phyloP scores from a whole-genome alignment of 768 basidiomycete species.

The Mycena rosella region DNA sequence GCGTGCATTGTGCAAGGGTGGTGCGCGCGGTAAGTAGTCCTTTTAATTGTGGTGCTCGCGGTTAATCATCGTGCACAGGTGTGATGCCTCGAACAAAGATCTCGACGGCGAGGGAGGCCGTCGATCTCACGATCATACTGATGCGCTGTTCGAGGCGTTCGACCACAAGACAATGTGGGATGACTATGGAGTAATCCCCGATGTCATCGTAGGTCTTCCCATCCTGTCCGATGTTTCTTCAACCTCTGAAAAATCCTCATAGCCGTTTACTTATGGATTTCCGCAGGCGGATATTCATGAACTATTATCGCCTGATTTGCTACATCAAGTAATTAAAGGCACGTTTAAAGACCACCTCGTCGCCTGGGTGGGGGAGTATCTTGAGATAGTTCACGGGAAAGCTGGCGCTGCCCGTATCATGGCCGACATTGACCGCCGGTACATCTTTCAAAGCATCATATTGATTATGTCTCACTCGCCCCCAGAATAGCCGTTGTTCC shows the following conservation, averaged over 20 bases:
- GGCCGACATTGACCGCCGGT: slow-evolving; percentile 47
- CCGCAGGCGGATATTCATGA: slow-evolving; percentile 52
- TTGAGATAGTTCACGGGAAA: slow-evolving; percentile 34
- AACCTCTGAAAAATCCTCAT: too few relatives aligned
- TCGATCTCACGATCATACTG: too few relatives aligned
- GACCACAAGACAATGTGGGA: slow-evolving; percentile 38
- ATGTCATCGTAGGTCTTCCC: neutral
- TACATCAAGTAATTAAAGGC: too few relatives aligned
- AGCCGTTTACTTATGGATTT: slow-evolving; percentile 51
- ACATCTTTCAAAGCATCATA: neutral
- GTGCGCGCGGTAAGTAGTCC: slow-evolving; percentile 43
- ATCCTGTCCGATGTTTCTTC: neutral
- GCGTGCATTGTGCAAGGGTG: too few relatives aligned
- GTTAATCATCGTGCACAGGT: too few relatives aligned
- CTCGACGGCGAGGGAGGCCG: too few relatives aligned
- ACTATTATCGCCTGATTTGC: too few relatives aligned
- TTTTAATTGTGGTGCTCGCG: neutral
- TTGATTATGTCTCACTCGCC: neutral
- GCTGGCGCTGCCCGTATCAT: slow-evolving; percentile 39
- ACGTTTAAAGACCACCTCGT: too few relatives aligned
- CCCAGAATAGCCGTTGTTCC: slow-evolving; percentile 44
- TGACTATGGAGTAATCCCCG: too few relatives aligned
- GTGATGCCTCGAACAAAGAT: too few relatives aligned
- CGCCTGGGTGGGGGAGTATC: too few relatives aligned
- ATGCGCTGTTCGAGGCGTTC: slow-evolving; percentile 17